Evolutionary conservation across 108 stramenopile species (phyloP), one percentile per base, ranked within the genome.

Genomic region (Conticribra weissflogii): DNA sequence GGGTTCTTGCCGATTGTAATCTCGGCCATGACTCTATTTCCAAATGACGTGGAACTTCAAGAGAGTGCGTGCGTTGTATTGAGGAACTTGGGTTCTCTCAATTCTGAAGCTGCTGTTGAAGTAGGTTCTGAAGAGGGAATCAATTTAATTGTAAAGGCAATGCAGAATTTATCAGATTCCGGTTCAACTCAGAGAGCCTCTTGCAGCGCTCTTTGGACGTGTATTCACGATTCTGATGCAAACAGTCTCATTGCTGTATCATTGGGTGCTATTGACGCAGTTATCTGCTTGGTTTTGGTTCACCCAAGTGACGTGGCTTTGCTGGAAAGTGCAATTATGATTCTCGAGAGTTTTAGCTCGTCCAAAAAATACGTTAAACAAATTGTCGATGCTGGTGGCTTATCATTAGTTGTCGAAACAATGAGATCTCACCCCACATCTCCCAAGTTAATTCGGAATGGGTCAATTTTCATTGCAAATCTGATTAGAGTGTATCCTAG

Each of bases 131-230:
- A 34, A 32, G 69, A 32, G 9, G 69, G 69, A 7, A 25, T 71
- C 21, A 21, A 60, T 1, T 34, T 32, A 21, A 71, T 71, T 14
- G 58, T 71, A 25, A 69, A 64, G 32, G 79, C 85, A 5, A 84
- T 88, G 85, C 87, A 84, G 68, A 59, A 16, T 17, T 71, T 80
- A 25, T 48, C 80, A 28, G 83, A 82, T 25, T 87, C 79, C n/a
- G 28, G 63, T 17, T 83, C 74, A 5, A 48, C 86, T 19, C 73
- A 82, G 14, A 81, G 81, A 69, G 57, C 71, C 24, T 73, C 81
- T 21, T 88, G 85, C 50, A 81, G 83, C 8, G 78, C 83, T 32
- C 59, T 85, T 1, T 82, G 74, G 71, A 45, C 47, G 24, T 9
- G 73, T 3, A 71, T 83, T 16, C 21, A 57, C 7, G 58, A 68